Base-by-base conservation (phyloP, 176 grass and related monocot species). In the Saccharum spontaneum region DNA sequence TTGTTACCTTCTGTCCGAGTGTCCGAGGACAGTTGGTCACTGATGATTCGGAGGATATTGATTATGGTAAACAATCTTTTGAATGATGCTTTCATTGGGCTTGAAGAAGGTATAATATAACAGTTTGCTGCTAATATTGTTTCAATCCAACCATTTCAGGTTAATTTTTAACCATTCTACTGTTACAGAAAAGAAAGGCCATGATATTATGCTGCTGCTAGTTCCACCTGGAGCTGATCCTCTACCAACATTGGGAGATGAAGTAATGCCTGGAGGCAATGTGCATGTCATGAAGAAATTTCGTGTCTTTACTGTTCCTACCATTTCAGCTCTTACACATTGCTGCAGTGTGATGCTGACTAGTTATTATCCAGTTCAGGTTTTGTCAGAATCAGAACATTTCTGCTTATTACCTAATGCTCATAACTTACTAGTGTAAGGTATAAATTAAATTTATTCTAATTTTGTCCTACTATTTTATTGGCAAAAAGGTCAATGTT, bases 291-390 rank as follows among this genome's bases (percentile, higher is more conserved):
- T 78, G 38, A 98, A 89, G 86, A 88, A 87, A 80, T 89, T 98
- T 57, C 69, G 85, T 77, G 73, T 82, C 36, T 87, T 31, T 40
- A 87, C 89, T 46, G 84, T 91, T 48, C 96, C 96, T 50, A 75
- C 73, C 17, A 76, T 98, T 75, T 95, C 85, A n/a, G 85, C 75
- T 68, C 87, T 98, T 86, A 90, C 86, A 33, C 85, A 89, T 86
- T 95, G 89, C 61, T 98, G 93, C 71, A 87, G 63, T 43, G 52
- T 86, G 67, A 98, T 98, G 93, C 84, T 95, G 72, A 94, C 91
- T 76, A 92, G 87, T 87, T 79, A 92, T 80, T 95, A 94, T 83
- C 87, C 93, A 45, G 86, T 89, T 92, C 97, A 98, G 93, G 97
- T 98, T 48, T 41, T 77, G 18, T 48, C 67, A n/a, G 87, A 88